A percentile compares a stretch with the other conserved stretches of the same genome.
These are phyloP conservation scores for Parathielavia hyrcaniae DNA, from an alignment of 495 filamentous ascomycete genomes.

Conservation along the genomic window DNA sequence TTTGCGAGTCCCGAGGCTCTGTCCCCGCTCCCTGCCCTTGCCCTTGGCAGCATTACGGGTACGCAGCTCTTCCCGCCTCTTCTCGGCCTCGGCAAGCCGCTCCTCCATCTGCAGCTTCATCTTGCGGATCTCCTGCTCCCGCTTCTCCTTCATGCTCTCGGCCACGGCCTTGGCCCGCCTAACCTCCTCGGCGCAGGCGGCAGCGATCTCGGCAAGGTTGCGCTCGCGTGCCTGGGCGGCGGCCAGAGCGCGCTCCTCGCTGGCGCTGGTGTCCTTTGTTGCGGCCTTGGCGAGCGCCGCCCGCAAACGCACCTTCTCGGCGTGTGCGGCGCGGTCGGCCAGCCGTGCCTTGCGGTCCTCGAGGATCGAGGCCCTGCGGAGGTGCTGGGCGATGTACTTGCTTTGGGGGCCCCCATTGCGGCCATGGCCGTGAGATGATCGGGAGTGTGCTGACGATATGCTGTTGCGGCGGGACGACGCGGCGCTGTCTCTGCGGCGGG, in stretches of 20 bases:
- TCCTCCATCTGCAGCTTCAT: slow-evolving; percentile 76
- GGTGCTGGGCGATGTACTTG: slow-evolving; percentile 80
- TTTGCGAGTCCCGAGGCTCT: slow-evolving; percentile 54
- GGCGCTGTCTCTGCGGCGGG: slow-evolving; percentile 71
- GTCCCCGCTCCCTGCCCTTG: slow-evolving; percentile 54
- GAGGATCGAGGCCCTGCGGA: slow-evolving; percentile 84
- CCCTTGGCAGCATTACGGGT: slow-evolving; percentile 50
- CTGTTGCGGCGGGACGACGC: slow-evolving; percentile 86
- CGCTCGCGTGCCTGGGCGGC: slow-evolving; percentile 86
- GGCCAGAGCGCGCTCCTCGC: slow-evolving; percentile 80
- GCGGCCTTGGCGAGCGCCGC: slow-evolving; percentile 80
- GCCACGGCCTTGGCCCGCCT: slow-evolving; percentile 88
- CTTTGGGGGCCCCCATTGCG: slow-evolving; percentile 62
- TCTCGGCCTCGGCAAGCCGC: slow-evolving; percentile 81
- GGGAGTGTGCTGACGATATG: slow-evolving; percentile 77
- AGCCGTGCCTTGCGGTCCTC: slow-evolving; percentile 89
- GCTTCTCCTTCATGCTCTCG: slow-evolving; percentile 83
- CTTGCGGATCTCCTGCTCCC: slow-evolving; percentile 76
- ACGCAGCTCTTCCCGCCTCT: slow-evolving; percentile 55
- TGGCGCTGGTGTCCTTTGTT: slow-evolving; percentile 52
- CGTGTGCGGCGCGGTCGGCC: slow-evolving; percentile 88
- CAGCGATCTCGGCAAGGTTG: slow-evolving; percentile 86
- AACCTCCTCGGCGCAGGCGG: slow-evolving; percentile 91
- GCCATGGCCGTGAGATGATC: slow-evolving; percentile 52
- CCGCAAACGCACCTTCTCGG: slow-evolving; percentile 89